Percentiles rank a stretch among this genome's conserved stretches.
Evolutionary conservation across 2,329 filamentous ascomycete species (phyloP).

Genomic region (Calonectria pauciramosa): DNA sequence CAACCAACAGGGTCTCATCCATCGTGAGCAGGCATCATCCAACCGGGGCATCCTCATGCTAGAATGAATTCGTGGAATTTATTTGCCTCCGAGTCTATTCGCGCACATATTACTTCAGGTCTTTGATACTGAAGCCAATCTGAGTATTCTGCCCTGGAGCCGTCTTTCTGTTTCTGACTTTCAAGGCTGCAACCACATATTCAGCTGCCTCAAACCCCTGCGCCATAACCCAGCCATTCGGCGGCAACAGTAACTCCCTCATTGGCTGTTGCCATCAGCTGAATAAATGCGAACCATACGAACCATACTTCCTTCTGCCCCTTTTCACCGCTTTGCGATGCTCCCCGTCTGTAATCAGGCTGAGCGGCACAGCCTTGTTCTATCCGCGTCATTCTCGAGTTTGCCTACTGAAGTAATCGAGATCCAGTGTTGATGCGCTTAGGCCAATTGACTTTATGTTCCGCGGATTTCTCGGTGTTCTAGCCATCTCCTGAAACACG

Average conservation of each 20-base stretch:
- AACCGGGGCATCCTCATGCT: too few species aligned
- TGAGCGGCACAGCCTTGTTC: neutral
- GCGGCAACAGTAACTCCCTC: neutral
- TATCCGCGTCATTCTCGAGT: neutral
- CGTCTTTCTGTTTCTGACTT: too few species aligned
- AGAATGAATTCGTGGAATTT: too few species aligned
- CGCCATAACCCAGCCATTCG: neutral
- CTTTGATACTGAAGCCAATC: too few species aligned
- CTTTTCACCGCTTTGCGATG: neutral
- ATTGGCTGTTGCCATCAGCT: neutral
- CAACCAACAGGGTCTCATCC: too few species aligned
- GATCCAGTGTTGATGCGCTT: neutral
- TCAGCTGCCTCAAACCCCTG: neutral
- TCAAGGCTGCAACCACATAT: neutral
- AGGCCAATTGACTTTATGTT: neutral
- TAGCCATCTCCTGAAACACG: too few species aligned
- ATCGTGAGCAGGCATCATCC: too few species aligned
- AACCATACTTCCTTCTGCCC: neutral
- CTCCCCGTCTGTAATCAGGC: neutral
- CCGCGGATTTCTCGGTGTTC: neutral
- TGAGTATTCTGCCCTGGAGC: too few species aligned
- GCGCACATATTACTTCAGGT: too few species aligned
- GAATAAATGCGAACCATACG: neutral
- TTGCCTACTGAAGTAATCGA: neutral
- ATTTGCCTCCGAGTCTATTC: too few species aligned